These are phyloP conservation scores for Pestalotiopsis sp. DNA, from an alignment of 2,329 filamentous ascomycete genomes.

Conservation along the genomic window DNA sequence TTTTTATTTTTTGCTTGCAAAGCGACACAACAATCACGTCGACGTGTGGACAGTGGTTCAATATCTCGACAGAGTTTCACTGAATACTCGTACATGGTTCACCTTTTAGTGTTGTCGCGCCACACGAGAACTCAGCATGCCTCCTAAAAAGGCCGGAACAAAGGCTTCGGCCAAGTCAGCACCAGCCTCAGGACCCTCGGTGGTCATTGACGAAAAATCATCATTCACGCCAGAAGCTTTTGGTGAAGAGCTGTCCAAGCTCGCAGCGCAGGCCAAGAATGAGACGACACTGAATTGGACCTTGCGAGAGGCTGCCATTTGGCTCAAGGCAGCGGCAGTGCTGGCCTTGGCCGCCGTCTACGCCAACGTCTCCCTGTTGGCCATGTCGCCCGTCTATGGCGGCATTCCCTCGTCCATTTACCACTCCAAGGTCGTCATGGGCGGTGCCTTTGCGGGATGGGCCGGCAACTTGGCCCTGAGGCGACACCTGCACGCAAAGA, in stretches of 20 bases:
- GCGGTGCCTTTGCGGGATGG: slow-evolving; percentile 71
- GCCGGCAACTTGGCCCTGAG: slow-evolving; percentile 61
- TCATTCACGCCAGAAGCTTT: slow-evolving; percentile 52
- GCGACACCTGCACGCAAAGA: slow-evolving; percentile 47
- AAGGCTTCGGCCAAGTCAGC: slow-evolving; percentile 21
- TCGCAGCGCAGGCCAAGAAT: slow-evolving; percentile 40
- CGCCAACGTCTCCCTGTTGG: slow-evolving; percentile 71
- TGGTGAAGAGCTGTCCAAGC: slow-evolving; percentile 52
- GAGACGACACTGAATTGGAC: slow-evolving; percentile 33
- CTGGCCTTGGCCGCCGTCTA: slow-evolving; percentile 61
- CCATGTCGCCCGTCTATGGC: slow-evolving; percentile 85
- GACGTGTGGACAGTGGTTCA: not conserved
- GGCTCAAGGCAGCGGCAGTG: slow-evolving; percentile 42
- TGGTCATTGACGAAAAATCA: slow-evolving; percentile 28
- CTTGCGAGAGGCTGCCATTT: slow-evolving; percentile 38
- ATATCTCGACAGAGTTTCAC: not conserved
- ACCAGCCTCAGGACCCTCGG: slow-evolving; percentile 11
- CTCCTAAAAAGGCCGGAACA: slow-evolving; percentile 24
- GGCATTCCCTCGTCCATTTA: slow-evolving; percentile 74
- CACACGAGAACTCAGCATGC: slow-evolving; percentile 20
- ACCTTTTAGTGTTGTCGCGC: not conserved
- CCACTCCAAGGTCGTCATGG: slow-evolving; percentile 67
- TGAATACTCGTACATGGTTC: not conserved
- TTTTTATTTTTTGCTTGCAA: not conserved
- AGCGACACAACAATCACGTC: not conserved